Percentiles rank a stretch among this genome's conserved stretches.
phyloP scores from a whole-genome alignment of 768 basidiomycete species.

The Leccinellum rugosiceps region DNA sequence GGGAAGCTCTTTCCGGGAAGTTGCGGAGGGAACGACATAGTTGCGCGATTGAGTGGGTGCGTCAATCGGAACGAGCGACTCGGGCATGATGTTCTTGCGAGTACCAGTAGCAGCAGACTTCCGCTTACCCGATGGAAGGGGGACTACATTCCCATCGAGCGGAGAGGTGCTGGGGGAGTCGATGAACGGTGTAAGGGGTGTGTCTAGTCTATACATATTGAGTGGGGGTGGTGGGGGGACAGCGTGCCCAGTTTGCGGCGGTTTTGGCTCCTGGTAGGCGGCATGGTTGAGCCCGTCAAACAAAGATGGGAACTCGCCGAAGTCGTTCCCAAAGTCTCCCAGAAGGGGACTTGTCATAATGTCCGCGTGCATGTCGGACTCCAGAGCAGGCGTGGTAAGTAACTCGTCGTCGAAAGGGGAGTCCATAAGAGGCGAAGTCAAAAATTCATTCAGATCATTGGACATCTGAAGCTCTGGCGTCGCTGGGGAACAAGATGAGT shows the following conservation, averaged over 20 bases:
- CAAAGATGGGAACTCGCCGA: conserved; percentile 32
- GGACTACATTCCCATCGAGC: conserved; percentile 16
- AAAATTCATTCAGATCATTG: conserved; percentile 39
- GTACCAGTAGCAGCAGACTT: conserved; percentile 56
- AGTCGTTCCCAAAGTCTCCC: conserved; percentile 32
- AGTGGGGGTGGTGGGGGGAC: conserved; percentile 17
- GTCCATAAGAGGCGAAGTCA: conserved; percentile 47
- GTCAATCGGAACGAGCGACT: conserved; percentile 60
- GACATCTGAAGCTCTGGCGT: conserved; percentile 39
- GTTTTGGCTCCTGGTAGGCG: conserved; percentile 16
- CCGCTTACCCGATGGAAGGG: conserved; percentile 22
- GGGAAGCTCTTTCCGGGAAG: conserved; percentile 77
- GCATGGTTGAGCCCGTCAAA: conserved; percentile 24
- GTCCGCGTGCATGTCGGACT: conserved; percentile 34
- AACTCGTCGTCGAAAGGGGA: conserved; percentile 46
- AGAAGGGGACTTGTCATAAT: conserved; percentile 43
- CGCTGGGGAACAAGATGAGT: conserved; percentile 8
- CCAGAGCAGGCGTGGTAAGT: conserved; percentile 43
- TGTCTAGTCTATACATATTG: conserved; percentile 42
- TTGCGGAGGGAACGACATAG: conserved; percentile 69
- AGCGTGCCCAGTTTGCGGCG: conserved; percentile 7
- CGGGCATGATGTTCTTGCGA: conserved; percentile 66
- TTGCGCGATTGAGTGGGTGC: conserved; percentile 79
- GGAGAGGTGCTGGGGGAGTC: conserved; percentile 35
- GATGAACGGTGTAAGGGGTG: conserved; percentile 50